Evolutionary conservation across 2,329 filamentous ascomycete species (phyloP), one percentile per base, ranked within the genome.

Genomic region (Fusarium proliferatum): DNA sequence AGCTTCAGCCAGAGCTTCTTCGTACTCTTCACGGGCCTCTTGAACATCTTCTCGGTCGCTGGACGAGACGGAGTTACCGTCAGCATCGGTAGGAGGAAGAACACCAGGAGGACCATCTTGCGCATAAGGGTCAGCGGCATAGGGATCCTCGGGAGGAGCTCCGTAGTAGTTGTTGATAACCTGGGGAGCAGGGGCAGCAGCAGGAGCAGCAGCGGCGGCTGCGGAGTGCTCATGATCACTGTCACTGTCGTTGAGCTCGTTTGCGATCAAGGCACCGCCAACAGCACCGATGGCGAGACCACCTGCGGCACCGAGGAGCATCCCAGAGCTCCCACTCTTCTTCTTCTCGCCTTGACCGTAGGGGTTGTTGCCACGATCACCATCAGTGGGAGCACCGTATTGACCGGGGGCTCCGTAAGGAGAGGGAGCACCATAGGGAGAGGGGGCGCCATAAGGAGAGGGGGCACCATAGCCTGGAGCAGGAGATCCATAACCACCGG

Each of bases 271-370:
- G 6, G 88, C 90, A 57, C 89, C 90, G 30, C 87, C 90, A 43
- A 89, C 79, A 61, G 85, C 87, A 73, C 89, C 89, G 17, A 87
- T 82, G 2, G 87, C 90, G 26, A 91, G 78, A 80, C 90, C 91
- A 41, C 85, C 90, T 15, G 87, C 88, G 57, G 88, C 90, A 48
- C 86, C 90, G 28, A 89, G 84, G 49, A 91, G 82, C 79, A 90
- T 85, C 76, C 87, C 87, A 26, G 86, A 88, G 72, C 84, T 87
- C 64, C 85, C 85, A 45, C 81, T 81, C 76, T 84, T 82, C 72
- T 85, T 80, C 71, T 78, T 63, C n/a, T 78, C 62, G 36, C 74
- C 77, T 39, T 76, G 53, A 19, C 71, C 64, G 36, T 76, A 74
- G 17, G 71, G 73, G 52, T 74, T 72, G 59, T 73, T 69, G 19